phyloP scores from a whole-genome alignment of 2,329 filamentous ascomycete genomes.

The Trichothecium roseum region DNA sequence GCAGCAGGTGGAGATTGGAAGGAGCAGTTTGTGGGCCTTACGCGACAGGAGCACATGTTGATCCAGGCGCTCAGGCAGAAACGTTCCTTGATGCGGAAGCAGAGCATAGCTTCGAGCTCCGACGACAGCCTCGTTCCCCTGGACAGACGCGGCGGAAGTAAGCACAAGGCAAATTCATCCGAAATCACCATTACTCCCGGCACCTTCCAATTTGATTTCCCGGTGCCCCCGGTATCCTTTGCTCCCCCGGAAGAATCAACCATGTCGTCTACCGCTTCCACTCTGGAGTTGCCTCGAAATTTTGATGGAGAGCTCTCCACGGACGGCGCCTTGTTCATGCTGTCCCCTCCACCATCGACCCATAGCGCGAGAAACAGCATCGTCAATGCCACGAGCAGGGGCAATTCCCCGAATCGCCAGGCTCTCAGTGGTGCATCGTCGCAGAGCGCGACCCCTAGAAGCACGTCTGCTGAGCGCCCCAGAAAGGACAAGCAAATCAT shows the following conservation, averaged over 20 bases:
- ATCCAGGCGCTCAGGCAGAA: conserved; percentile 46
- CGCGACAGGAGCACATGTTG: conserved; percentile 47
- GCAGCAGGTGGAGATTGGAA: conserved; percentile 9
- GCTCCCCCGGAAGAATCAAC: no score
- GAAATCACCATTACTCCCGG: conserved; percentile 19
- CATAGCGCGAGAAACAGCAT: conserved; percentile 7
- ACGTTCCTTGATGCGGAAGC: conserved; percentile 43
- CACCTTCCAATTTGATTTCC: conserved; percentile 22
- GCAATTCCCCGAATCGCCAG: no score
- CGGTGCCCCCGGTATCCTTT: conserved; percentile 15
- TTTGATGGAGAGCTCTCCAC: conserved; percentile 2
- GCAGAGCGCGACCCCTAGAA: no score
- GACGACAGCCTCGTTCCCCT: conserved; percentile 11
- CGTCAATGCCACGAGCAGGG: no score
- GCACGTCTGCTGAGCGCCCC: no score
- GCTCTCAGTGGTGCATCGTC: no score
- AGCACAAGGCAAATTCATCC: conserved; percentile 16
- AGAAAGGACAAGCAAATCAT: conserved; percentile 15
- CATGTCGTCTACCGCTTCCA: conserved; percentile 12
- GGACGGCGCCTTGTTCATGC: conserved; percentile 1
- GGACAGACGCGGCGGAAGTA: conserved; percentile 6
- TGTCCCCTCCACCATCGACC: conserved; percentile 3
- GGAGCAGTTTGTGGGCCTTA: conserved; percentile 45
- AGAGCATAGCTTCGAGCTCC: conserved; percentile 19
- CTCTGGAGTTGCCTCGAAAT: not conserved